phyloP scores from a whole-genome alignment of 2,329 filamentous ascomycete species.

The Fusarium zealandicum region DNA sequence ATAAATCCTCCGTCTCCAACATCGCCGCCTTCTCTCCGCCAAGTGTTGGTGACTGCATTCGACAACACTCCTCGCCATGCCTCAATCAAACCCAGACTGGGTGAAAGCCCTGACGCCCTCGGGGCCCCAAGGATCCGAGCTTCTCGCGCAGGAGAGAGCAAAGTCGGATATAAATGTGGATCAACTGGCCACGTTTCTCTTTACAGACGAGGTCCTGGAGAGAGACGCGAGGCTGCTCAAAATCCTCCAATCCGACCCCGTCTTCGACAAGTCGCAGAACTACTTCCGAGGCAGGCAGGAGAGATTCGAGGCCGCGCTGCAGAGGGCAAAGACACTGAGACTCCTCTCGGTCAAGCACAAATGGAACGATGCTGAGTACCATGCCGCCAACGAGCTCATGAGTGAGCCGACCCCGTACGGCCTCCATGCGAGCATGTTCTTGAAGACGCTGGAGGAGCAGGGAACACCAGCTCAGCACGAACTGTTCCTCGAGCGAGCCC shows the following conservation, averaged over 20 bases:
- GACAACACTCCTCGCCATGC: constrained; percentile 28
- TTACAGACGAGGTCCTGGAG: constrained; percentile 69
- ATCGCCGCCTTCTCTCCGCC: background rate
- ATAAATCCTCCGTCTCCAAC: background rate
- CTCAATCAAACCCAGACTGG: constrained; percentile 43
- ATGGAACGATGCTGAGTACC: constrained; percentile 72
- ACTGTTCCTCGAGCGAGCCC: constrained; percentile 72
- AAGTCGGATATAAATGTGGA: constrained; percentile 72
- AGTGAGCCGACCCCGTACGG: constrained; percentile 78
- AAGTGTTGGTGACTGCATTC: too few relatives aligned
- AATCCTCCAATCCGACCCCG: constrained; percentile 70
- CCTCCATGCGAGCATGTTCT: constrained; percentile 65
- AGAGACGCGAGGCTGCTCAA: constrained; percentile 66
- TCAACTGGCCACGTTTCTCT: constrained; percentile 72
- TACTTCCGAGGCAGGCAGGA: constrained; percentile 76
- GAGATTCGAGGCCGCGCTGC: constrained; percentile 73
- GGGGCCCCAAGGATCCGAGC: constrained; percentile 71
- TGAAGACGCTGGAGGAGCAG: constrained; percentile 71
- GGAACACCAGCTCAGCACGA: constrained; percentile 76
- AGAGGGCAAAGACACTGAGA: constrained; percentile 72
- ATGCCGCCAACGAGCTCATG: constrained; percentile 71
- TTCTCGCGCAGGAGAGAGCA: constrained; percentile 72
- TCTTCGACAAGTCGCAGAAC: constrained; percentile 82
- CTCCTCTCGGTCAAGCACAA: constrained; percentile 71
- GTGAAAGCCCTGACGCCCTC: constrained; percentile 52